Base-by-base conservation (phyloP, 2,329 filamentous ascomycete species). In the Trichoderma hamatum region DNA sequence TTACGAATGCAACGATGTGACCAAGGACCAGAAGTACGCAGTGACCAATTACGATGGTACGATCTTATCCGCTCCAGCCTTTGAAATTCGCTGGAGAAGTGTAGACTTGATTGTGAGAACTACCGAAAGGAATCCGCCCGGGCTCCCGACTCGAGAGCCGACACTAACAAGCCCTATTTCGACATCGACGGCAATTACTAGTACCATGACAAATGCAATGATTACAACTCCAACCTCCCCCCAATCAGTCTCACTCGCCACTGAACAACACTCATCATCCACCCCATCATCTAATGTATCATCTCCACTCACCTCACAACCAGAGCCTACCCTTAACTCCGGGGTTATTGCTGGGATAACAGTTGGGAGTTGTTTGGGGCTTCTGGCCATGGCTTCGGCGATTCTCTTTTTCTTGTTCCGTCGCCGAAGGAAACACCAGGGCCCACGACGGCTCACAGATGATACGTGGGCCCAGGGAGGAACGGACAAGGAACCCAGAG, bases 61-160 rank as follows among this genome's bases (percentile, higher is more conserved):
- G 14, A 67, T 70, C n/a, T 65, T 75, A 2, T 76, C 74, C 10
- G 76, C 73, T 10, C 76, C 76, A 10, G 76, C 76, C 36, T 77
- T 77, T 52, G 76, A 77, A 62, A 75, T 76, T 51, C 72, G 76
- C 5, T 77, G 76, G 76, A 71, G 73, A 28, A 69, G 69, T 13
- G 69, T 67, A 49, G 74, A 76, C 43, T 58, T 75, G 1, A 60
- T 68, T 0, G 49, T 51, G 13, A 62, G 58, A 34, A 63, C 56
- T 24, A 68, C 63, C 4, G 36, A 54, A 24, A 28, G 24, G 5
- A 13, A 24, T 43, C 55, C 60, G 30, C 46, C 67, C 13, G 67
- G 56, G 3, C 49, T 54, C 7, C 39, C 39, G 7, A 65, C 70
- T 34, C 21, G 24, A 14, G 16, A 4, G 21, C 21, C 65, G 14